phyloP scores from a whole-genome alignment of 495 filamentous ascomycete genomes.

The Xylaria palmicola region DNA sequence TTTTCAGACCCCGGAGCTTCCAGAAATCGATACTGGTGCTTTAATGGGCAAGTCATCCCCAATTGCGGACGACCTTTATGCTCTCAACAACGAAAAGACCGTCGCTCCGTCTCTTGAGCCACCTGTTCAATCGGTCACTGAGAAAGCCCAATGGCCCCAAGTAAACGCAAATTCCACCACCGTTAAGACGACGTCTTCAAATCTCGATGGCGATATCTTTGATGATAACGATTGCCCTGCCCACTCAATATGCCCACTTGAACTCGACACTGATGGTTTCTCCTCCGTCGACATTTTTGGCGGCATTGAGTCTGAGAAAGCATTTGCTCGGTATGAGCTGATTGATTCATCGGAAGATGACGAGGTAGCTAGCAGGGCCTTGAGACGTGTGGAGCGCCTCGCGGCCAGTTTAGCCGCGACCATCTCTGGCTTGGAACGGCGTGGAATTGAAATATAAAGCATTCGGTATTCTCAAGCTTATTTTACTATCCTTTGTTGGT shows the following conservation, averaged over 20 bases:
- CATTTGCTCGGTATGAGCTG: slow-evolving; percentile 56
- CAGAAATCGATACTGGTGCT: slow-evolving; percentile 58
- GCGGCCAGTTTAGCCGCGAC: slow-evolving; percentile 38
- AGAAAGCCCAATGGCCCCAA: slow-evolving; percentile 28
- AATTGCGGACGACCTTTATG: slow-evolving; percentile 41
- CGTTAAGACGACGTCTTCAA: slow-evolving; percentile 30
- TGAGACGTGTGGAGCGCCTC: slow-evolving; percentile 42
- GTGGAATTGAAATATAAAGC: slow-evolving; percentile 34
- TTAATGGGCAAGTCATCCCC: slow-evolving; percentile 67
- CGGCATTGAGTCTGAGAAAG: slow-evolving; percentile 58
- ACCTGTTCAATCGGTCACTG: slow-evolving; percentile 28
- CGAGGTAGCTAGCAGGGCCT: slow-evolving; percentile 28
- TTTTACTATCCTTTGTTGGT: background rate
- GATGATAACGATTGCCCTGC: slow-evolving; percentile 42
- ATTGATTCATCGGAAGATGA: slow-evolving; percentile 54
- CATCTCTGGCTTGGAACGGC: slow-evolving; percentile 38
- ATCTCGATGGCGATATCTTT: slow-evolving; percentile 30
- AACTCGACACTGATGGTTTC: slow-evolving; percentile 35
- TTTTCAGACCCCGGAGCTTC: slow-evolving; percentile 69
- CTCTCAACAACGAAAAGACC: slow-evolving; percentile 52
- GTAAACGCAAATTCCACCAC: slow-evolving; percentile 47
- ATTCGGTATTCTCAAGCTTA: background rate
- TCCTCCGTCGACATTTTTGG: slow-evolving; percentile 49
- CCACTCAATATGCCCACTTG: slow-evolving; percentile 21
- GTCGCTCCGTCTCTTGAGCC: slow-evolving; percentile 46